phyloP scores from a whole-genome alignment of 2,329 filamentous ascomycete genomes.

The Aspergillus niger region DNA sequence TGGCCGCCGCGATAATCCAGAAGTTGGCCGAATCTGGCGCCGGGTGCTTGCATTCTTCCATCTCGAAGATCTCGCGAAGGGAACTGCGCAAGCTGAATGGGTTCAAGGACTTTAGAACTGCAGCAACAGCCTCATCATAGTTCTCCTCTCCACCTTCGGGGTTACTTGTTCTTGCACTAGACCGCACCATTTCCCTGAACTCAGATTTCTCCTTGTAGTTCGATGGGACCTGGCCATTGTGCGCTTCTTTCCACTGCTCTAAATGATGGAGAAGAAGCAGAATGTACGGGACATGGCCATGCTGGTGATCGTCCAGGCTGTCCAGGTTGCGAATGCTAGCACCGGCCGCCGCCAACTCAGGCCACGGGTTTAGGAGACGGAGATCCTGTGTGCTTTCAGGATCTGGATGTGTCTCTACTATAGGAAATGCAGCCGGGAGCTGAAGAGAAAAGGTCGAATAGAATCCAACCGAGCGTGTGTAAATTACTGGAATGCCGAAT shows the following conservation, averaged over 20 bases:
- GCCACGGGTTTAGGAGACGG: constrained; percentile 81
- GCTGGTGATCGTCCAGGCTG: constrained; percentile 71
- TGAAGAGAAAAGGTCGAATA: constrained; percentile 84
- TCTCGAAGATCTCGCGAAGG: constrained; percentile 76
- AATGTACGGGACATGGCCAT: constrained; percentile 89
- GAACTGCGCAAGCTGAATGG: constrained; percentile 66
- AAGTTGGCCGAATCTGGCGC: constrained; percentile 63
- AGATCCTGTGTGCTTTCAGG: constrained; percentile 82
- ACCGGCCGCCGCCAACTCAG: constrained; percentile 71
- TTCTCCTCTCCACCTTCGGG: constrained; percentile 93
- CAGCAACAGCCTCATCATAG: constrained; percentile 85
- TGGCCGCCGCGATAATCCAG: constrained; percentile 83
- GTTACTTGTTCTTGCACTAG: constrained; percentile 68
- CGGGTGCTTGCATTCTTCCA: constrained; percentile 59
- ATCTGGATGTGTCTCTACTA: constrained; percentile 95
- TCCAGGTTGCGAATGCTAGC: constrained; percentile 68
- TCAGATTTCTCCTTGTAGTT: constrained; percentile 83
- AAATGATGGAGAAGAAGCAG: constrained; percentile 81
- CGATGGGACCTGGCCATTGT: constrained; percentile 68
- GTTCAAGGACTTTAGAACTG: constrained; percentile 84
- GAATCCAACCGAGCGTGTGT: constrained; percentile 87
- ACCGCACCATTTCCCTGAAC: constrained; percentile 72
- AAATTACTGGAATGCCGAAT: constrained; percentile 71
- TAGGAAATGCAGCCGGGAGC: constrained; percentile 77
- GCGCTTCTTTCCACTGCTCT: constrained; percentile 71